phyloP scores from a whole-genome alignment of 495 filamentous ascomycete genomes.

The Penicillium parvum region DNA sequence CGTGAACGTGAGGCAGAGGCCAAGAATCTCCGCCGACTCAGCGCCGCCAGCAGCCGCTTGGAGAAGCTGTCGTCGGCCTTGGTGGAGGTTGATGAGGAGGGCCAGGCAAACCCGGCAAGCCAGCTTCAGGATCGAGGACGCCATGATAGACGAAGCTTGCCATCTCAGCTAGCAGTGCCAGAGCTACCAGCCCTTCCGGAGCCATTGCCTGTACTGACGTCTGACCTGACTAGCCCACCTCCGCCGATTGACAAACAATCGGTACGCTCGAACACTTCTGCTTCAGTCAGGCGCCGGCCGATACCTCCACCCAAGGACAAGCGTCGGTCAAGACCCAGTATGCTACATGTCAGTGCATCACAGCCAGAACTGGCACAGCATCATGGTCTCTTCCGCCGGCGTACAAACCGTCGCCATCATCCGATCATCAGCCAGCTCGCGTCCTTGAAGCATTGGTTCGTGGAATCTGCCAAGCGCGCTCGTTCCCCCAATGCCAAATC shows the following conservation, averaged over 20 bases:
- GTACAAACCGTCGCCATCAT: constrained; percentile 55
- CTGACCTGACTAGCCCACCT: constrained; percentile 44
- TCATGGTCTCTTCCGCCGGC: constrained; percentile 52
- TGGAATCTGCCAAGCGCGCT: constrained; percentile 70
- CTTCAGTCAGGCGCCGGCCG: constrained; percentile 58
- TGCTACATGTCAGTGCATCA: constrained; percentile 73
- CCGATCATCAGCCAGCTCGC: constrained; percentile 74
- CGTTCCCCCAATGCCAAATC: constrained; percentile 55
- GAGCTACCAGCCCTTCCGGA: constrained; percentile 76
- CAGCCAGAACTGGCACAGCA: constrained; percentile 59
- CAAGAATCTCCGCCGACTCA: constrained; percentile 74
- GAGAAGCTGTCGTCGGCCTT: constrained; percentile 72
- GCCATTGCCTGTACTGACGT: constrained; percentile 34
- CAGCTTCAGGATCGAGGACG: constrained; percentile 43
- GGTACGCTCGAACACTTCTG: constrained; percentile 64
- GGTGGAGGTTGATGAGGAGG: constrained; percentile 71
- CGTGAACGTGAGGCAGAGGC: constrained; percentile 79
- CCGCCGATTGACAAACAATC: constrained; percentile 76
- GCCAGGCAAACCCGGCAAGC: constrained; percentile 31
- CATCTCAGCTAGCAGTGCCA: constrained; percentile 48
- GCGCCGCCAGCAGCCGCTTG: constrained; percentile 78
- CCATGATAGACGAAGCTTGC: constrained; percentile 54
- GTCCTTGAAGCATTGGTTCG: constrained; percentile 83
- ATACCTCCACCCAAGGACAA: constrained; percentile 82
- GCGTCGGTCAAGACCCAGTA: constrained; percentile 67